Percentiles rank a stretch among this genome's conserved stretches.
Conservation (phyloP, 2,329 filamentous ascomycete species). For the Rutstroemia sp. region DNA sequence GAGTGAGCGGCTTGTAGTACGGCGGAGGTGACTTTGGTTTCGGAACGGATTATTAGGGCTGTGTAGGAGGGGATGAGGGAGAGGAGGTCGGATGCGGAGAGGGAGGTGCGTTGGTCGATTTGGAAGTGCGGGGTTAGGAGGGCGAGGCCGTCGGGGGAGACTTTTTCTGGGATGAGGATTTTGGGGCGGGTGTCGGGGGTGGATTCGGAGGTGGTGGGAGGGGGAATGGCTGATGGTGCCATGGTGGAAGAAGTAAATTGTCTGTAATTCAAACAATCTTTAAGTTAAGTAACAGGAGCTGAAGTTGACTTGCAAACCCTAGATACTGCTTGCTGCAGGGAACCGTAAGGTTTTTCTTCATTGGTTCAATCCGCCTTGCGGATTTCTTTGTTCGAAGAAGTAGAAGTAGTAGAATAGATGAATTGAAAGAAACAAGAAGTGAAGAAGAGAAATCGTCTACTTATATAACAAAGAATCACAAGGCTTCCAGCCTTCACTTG, state of each 20-base stretch:
- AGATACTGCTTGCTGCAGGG: not conserved
- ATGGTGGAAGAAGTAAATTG: conserved; percentile 9
- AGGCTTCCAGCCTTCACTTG: not conserved
- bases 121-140: conserved; percentile 59
- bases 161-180: conserved; percentile 71
- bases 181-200: conserved; percentile 15
- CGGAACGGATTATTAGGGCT: conserved; percentile 71
- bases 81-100: conserved; percentile 56
- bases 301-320: not conserved
- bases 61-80: conserved; percentile 64
- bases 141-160: conserved; percentile 70
- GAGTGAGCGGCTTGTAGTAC: conserved; percentile 59
- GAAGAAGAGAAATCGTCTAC: not conserved
- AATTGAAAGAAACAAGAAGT: not conserved
- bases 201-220: not conserved
- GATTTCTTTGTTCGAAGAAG: not conserved
- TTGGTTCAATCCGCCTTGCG: not conserved
- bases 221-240: conserved; percentile 20
- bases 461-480: not conserved
- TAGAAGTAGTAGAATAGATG: not conserved
- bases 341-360: not conserved
- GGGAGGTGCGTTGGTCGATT: conserved; percentile 58
- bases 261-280: not conserved
- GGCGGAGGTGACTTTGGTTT: conserved; percentile 68
- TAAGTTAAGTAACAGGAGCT: not conserved